Conservation (phyloP, 1,139 yeast species). For the Taphrina betulina region DNA sequence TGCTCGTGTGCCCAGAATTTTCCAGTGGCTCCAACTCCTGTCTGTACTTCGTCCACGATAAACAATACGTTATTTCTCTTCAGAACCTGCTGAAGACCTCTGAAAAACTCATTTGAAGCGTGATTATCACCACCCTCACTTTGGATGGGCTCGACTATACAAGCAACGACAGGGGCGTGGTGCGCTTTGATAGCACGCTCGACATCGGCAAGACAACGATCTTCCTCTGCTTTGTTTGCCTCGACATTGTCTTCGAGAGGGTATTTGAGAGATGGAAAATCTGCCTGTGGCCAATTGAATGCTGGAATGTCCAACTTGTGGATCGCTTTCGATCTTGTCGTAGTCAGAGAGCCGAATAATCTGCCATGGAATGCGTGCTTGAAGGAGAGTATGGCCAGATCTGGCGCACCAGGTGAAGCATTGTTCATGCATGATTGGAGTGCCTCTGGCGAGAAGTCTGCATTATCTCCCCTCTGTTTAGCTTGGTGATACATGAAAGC, state of each 20-base stretch:
- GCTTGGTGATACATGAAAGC: constrained; percentile 74
- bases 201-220: constrained; percentile 60
- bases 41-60: constrained; percentile 82
- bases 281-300: constrained; percentile 84
- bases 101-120: constrained; percentile 72
- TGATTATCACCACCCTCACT: constrained; percentile 89
- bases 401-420: constrained; percentile 63
- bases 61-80: constrained; percentile 64
- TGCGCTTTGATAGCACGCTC: constrained; percentile 59
- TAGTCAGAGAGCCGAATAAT: constrained; percentile 72
- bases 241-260: constrained; percentile 61
- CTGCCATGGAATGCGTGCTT: constrained; percentile 80
- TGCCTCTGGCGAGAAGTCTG: constrained; percentile 61
- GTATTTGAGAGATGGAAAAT: constrained; percentile 71
- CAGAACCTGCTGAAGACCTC: constrained; percentile 70
- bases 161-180: constrained; percentile 65
- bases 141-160: constrained; percentile 76
- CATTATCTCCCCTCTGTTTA: constrained; percentile 53
- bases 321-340: constrained; percentile 77
- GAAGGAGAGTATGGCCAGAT: constrained; percentile 69
- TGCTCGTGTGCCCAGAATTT: constrained; percentile 84
- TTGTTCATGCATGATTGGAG: constrained; percentile 62
- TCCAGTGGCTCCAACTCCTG: constrained; percentile 87
- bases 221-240: constrained; percentile 63
- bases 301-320: constrained; percentile 83